phyloP scores from a whole-genome alignment of 2,329 filamentous ascomycete genomes.

The Pyrenophora seminiperda region DNA sequence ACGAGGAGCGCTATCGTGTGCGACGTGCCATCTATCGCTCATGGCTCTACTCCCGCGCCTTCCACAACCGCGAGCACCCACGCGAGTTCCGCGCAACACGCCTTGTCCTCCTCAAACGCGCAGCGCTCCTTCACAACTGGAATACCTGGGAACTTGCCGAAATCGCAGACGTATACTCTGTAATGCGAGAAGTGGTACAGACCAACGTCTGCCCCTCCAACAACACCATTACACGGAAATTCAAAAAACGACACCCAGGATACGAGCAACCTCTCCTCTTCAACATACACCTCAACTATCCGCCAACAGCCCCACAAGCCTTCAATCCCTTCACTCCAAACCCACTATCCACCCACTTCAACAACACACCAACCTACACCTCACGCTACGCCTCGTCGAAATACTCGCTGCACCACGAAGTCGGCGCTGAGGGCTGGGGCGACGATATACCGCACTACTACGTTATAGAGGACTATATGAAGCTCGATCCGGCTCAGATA shows the following conservation, averaged over 20 bases:
- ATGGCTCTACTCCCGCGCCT: conserved; percentile 65
- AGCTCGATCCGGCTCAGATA: conserved; percentile 65
- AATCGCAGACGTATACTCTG: conserved; percentile 61
- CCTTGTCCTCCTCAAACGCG: conserved; percentile 57
- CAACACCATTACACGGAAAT: conserved; percentile 63
- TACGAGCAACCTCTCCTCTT: conserved; percentile 57
- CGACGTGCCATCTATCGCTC: conserved; percentile 64
- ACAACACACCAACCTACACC: conserved; percentile 40
- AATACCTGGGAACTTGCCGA: conserved; percentile 60
- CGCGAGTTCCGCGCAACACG: conserved; percentile 57
- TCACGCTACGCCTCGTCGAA: conserved; percentile 52
- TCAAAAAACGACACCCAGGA: conserved; percentile 61
- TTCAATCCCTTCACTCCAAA: conserved; percentile 39
- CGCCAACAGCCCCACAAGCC: conserved; percentile 41
- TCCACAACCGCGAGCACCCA: conserved; percentile 59
- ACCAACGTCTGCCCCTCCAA: conserved; percentile 67
- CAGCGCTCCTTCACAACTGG: conserved; percentile 65
- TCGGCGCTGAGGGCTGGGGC: conserved; percentile 66
- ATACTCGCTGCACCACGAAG: conserved; percentile 58
- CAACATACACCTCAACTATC: conserved; percentile 59
- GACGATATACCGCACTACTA: conserved; percentile 69
- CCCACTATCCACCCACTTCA: conserved; percentile 45
- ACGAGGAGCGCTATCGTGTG: conserved; percentile 56
- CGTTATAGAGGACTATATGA: conserved; percentile 67
- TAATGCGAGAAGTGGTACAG: conserved; percentile 62